Base-by-base conservation (phyloP, 129 eudicot species). In the Artemisia annua region DNA sequence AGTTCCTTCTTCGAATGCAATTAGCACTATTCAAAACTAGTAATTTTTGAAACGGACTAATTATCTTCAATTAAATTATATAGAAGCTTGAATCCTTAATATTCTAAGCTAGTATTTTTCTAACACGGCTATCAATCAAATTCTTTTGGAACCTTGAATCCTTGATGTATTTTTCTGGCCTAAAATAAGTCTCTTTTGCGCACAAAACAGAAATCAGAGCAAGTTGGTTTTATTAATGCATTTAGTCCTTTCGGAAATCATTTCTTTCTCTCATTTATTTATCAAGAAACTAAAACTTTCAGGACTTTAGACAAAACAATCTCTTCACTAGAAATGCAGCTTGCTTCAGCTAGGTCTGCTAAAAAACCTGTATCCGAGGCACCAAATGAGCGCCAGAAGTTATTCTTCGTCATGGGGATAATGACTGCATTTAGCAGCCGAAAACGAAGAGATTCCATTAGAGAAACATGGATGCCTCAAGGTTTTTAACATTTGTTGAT, bases 401-500 rank as follows among this genome's bases (percentile, higher is more conserved):
- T 67, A 70, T 87, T 93, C 82, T 85, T 89, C 77, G 96, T 92
- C 15, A 92, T 92, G 88, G 98, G 98, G 67, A 83, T 92, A 26
- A 92, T 87, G 75, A 92, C 98, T 11, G 98, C 95, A 35, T 89
- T 87, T 69, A 89, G 95, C 80, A 92, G 98, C 88, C 83, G 89
- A 78, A 89, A 87, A 76, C 84, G 98, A 72, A 84, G 98, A 75
- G 95, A 92, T 48, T 92, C 98, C 48, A 83, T 92, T 30, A 87
- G 98, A 76, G 83, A 87, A 71, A 87, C 94, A 77, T 92, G 98
- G 98, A 85, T 92, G 98, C 98, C 96, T 75, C 88, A 79, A 87
- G 98, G 98, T 92, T 75, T 75, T 28, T 11, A 17, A 44, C 26
- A 62, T 75, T 35, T 26, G 16, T 62, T 3, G 13, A 19, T 44